Conservation (phyloP, 2,329 filamentous ascomycete genomes). For the Pseudogymnoascus sp. region DNA sequence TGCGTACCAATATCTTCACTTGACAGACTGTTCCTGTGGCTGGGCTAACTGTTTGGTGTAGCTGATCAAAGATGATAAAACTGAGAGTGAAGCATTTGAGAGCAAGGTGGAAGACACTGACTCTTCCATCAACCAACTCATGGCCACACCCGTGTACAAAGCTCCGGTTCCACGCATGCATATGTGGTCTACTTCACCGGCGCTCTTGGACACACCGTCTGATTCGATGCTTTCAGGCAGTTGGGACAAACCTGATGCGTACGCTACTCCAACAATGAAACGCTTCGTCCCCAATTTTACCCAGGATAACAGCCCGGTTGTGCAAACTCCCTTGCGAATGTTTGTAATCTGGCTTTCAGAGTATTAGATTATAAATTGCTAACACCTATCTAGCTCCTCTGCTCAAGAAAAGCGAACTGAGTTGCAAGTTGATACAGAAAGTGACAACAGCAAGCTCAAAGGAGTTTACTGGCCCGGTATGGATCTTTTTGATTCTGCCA, state of each 20-base stretch:
- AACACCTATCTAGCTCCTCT: not conserved
- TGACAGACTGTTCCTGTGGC: not conserved
- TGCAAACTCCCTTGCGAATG: not conserved
- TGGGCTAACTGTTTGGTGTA: not conserved
- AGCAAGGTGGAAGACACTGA: not conserved
- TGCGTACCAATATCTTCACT: not conserved
- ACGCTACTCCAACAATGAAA: constrained; percentile 24
- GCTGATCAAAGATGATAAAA: not conserved
- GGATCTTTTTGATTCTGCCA: constrained; percentile 74
- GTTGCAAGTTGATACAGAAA: not conserved
- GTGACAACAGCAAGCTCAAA: constrained; percentile 42
- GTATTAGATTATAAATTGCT: not conserved
- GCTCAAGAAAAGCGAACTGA: not conserved
- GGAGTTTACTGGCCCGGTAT: constrained; percentile 70
- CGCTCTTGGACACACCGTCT: not conserved
- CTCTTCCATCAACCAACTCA: not conserved
- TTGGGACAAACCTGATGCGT: constrained; percentile 18
- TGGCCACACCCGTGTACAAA: constrained; percentile 20
- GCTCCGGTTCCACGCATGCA: constrained; percentile 28
- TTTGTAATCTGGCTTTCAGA: not conserved
- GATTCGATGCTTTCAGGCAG: constrained; percentile 11
- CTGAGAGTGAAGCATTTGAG: not conserved
- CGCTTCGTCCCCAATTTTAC: constrained; percentile 22
- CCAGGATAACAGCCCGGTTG: constrained; percentile 11
- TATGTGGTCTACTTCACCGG: constrained; percentile 19